Evolutionary conservation across 1,139 yeast genomes (phyloP), one percentile per base, ranked within the genome.

Genomic region (Meyerozyma carpophila): DNA sequence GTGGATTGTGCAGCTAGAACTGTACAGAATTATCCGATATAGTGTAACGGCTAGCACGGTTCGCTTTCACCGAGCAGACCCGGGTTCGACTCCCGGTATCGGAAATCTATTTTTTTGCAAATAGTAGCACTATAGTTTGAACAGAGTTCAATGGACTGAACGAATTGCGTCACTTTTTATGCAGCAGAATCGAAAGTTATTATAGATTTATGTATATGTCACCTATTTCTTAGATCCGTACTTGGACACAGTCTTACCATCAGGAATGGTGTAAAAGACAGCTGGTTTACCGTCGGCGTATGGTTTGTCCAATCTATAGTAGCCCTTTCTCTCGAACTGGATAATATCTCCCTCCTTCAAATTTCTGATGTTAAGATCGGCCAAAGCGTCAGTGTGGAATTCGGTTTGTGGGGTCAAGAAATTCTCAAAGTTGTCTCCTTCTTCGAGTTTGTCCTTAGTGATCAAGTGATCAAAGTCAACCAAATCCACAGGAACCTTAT

Each of bases 321-420:
- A 93, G 54, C 98, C 98, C 77, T 93, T 93, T 77, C 98, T 86
- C 73, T 93, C 98, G 55, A 93, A 89, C 71, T 93, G 98, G 55
- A 93, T 83, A 48, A 91, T 76, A 52, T 88, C 95, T 51, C 96
- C 96, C 52, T 73, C 84, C 73, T 86, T 81, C 77, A 93, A 78
- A 47, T 75, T 66, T 57, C 76, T 79, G 50, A 91, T 79, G 61
- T 91, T 93, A 56, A 80, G 65, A 63, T 93, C 98, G 53, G 91
- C 98, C 54, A 77, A 59, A 32, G 95, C 97, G 39, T 72, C 63
- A 44, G 88, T 73, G 61, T 78, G 86, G 81, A 93, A 90, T 64
- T 87, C 94, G 44, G 98, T 90, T 55, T 82, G 72, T 49, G 89
- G 88, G 40, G 97, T 93, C 53, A 93, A 70, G 81, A 83, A 93